Base-by-base conservation (phyloP, 1,284 basidiomycete species). In the Sphaerobolus stellatus region DNA sequence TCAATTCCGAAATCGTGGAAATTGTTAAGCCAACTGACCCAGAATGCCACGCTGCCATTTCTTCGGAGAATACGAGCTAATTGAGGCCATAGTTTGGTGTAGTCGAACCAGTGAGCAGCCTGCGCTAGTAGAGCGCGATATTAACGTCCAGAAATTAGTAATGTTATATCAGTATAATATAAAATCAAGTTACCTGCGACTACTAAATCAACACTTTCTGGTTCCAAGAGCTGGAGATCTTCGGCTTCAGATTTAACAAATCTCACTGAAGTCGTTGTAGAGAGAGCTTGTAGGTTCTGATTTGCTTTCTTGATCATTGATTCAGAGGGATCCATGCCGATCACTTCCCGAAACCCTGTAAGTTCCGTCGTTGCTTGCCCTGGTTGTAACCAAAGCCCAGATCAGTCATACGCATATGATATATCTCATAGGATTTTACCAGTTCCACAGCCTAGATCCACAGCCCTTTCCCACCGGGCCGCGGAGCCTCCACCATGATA, bases 91-190 rank as follows among this genome's bases (percentile, higher is more conserved):
- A 88, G 75, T 57, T 75, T 79, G 3, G 68, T 65, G 78, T 88
- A 90, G 63, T 93, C 77, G 65, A 94, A 94, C 92, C 92, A 94
- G 66, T 96, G 92, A 1, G 85, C 84, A 0, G 92, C 84, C 69
- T 94, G 92, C 1, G 88, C 90, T 88, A 57, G 2, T 30, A 47
- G 25, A 50, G n/a, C n/a, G 3, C 25, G 16, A 43, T 38, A 4
- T n/a, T 20, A 34, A 18, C 29, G 38, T 43, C 52, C 18, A 9
- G 31, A 16, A 45, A 44, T 49, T 48, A 45, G 45, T 40, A 25
- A 11, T 27, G 5, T 22, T 43, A 14, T 43, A 11, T 5, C 28
- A 24, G 18, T 6, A n/a, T 27, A 8, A n/a, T 43, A 6, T 36
- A 25, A 30, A 43, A 14, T 18, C 63, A n/a, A n/a, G 74, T 45